Percentiles rank a stretch among this genome's conserved stretches.
Conservation (phyloP, 768 basidiomycete genomes). For the Suillus clintonianus region DNA sequence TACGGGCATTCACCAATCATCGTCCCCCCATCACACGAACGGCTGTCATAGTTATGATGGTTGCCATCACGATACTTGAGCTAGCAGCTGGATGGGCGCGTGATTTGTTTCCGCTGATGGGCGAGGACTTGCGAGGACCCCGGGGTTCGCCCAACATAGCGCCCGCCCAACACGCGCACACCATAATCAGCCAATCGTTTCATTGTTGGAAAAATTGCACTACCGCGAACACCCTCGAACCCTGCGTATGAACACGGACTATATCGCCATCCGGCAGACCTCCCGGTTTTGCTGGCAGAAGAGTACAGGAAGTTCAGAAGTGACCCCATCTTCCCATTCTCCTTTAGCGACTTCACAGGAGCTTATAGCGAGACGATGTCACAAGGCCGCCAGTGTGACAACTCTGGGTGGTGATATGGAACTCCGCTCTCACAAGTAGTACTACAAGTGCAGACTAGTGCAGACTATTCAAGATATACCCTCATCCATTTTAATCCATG, state of each 20-base stretch:
- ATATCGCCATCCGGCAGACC: not conserved
- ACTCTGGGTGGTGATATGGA: not conserved
- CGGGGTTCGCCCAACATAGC: not conserved
- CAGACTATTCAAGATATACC: not conserved
- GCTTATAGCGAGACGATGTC: not conserved
- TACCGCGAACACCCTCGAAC: not conserved
- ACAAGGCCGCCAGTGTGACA: not conserved
- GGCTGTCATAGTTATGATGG: not conserved
- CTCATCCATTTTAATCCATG: not conserved
- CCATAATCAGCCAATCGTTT: not conserved
- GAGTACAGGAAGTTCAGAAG: no score
- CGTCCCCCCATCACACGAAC: not conserved
- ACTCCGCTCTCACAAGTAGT: not conserved
- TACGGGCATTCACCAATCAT: not conserved
- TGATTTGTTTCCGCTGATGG: no score
- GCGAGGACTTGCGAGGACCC: not conserved
- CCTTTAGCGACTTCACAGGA: not conserved
- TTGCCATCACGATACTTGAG: not conserved
- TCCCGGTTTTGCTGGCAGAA: no score
- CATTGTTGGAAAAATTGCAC: not conserved
- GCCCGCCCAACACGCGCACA: no score
- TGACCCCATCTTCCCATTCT: not conserved
- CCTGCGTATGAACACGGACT: no score
- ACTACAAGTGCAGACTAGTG: not conserved
- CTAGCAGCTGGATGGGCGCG: not conserved